Evolutionary conservation across 1,139 yeast genomes (phyloP).

Genomic region (Diutina neorugosa): DNA sequence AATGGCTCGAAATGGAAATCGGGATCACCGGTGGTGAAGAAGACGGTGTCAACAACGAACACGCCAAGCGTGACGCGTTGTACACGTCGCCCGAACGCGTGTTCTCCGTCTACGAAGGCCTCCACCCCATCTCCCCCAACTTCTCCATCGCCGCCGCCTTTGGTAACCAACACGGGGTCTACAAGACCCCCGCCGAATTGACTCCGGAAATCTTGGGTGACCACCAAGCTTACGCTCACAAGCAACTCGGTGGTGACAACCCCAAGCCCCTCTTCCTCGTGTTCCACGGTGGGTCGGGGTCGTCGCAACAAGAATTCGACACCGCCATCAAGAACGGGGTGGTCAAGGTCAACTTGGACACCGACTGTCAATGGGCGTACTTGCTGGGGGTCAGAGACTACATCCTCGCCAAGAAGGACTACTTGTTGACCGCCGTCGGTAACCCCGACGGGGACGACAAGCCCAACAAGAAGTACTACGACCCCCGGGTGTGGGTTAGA

Average conservation of each 20-base stretch:
- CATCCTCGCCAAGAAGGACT: slow-evolving; percentile 91
- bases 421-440: slow-evolving; percentile 80
- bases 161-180: slow-evolving; percentile 99
- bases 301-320: slow-evolving; percentile 83
- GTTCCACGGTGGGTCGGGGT: slow-evolving; percentile 99
- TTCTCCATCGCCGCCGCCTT: slow-evolving; percentile 99
- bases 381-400: slow-evolving; percentile 94
- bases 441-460: slow-evolving; percentile 99
- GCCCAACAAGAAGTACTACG: slow-evolving; percentile 98
- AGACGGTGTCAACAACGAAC: slow-evolving; percentile 99
- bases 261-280: slow-evolving; percentile 86
- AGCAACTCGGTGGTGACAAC: slow-evolving; percentile 41
- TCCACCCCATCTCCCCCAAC: slow-evolving; percentile 88
- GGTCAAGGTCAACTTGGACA: slow-evolving; percentile 97
- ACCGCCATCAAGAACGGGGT: slow-evolving; percentile 89
- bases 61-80: slow-evolving; percentile 73
- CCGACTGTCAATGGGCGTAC: slow-evolving; percentile 98
- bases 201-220: slow-evolving; percentile 90
- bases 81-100: slow-evolving; percentile 97
- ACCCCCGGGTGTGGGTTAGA: slow-evolving; percentile 99
- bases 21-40: slow-evolving; percentile 99
- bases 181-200: slow-evolving; percentile 95
- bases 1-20: slow-evolving; percentile 99
- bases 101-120: slow-evolving; percentile 79
- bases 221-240: slow-evolving; percentile 79